phyloP scores from a whole-genome alignment of 2,329 filamentous ascomycete species.

The Incumbomyces delicatus region DNA sequence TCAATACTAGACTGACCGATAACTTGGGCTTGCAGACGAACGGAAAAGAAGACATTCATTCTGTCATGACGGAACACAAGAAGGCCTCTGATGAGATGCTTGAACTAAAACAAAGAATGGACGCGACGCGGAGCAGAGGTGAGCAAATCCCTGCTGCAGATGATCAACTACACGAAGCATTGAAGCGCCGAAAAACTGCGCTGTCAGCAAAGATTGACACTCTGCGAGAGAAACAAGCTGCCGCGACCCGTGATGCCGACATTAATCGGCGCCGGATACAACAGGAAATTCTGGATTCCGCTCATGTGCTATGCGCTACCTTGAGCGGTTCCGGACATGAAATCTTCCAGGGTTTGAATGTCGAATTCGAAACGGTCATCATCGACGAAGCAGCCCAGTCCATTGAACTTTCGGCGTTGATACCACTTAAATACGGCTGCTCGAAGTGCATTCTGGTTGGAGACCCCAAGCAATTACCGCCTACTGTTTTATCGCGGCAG shows the following conservation, averaged over 20 bases:
- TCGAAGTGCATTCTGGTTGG: conserved; percentile 94
- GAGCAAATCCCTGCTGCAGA: conserved; percentile 41
- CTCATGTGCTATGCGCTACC: conserved; percentile 89
- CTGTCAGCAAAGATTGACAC: conserved; percentile 79
- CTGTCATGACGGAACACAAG: conserved; percentile 63
- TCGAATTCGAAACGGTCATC: conserved; percentile 97
- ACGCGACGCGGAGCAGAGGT: conserved; percentile 51
- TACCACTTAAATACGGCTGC: conserved; percentile 94
- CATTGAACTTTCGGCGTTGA: conserved; percentile 90
- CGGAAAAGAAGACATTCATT: conserved; percentile 43
- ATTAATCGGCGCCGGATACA: conserved; percentile 75
- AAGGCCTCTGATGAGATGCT: conserved; percentile 55
- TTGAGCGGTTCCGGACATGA: conserved; percentile 94
- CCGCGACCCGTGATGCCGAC: conserved; percentile 72
- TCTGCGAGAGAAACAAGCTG: conserved; percentile 75
- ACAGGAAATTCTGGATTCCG: conserved; percentile 80
- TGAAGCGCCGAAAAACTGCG: conserved; percentile 65
- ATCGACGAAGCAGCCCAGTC: conserved; percentile 98
- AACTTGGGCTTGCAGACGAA: conserved; percentile 25
- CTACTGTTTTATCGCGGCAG: conserved; percentile 88
- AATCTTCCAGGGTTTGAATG: conserved; percentile 87
- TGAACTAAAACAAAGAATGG: conserved; percentile 60
- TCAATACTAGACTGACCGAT: conserved; percentile 58
- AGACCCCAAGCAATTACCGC: conserved; percentile 93
- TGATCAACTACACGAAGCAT: conserved; percentile 64